phyloP scores from a whole-genome alignment of 177 flowering plant genomes.

The Vitis hybrid region DNA sequence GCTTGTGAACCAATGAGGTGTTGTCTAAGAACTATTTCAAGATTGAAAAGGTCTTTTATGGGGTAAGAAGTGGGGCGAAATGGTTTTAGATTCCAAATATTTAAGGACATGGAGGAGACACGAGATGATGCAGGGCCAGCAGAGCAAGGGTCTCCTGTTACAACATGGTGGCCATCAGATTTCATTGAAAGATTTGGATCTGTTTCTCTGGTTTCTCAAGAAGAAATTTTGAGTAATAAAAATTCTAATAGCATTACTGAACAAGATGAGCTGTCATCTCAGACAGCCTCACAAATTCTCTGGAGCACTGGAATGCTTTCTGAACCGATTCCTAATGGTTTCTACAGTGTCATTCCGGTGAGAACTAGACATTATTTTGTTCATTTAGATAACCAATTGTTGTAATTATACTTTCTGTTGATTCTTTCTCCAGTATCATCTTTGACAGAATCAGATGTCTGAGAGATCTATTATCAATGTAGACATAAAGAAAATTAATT shows the following conservation, averaged over 20 bases:
- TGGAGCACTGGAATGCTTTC: constrained; percentile 86
- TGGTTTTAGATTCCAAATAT: constrained; percentile 53
- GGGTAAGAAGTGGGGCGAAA: constrained; percentile 50
- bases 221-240: constrained; percentile 39
- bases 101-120: constrained; percentile 76
- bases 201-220: constrained; percentile 62
- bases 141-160: constrained; percentile 63
- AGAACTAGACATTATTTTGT: constrained; percentile 26
- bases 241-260: constrained; percentile 36
- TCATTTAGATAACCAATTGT: background rate
- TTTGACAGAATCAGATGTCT: background rate
- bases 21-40: constrained; percentile 19
- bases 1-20: constrained; percentile 18
- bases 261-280: constrained; percentile 51
- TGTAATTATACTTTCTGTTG: background rate
- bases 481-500: too few relatives aligned
- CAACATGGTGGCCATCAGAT: constrained; percentile 77
- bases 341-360: constrained; percentile 88
- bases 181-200: constrained; percentile 70
- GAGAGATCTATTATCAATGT: too few relatives aligned
- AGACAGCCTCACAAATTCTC: constrained; percentile 73
- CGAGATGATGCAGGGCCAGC: constrained; percentile 63
- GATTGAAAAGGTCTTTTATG: constrained; percentile 35
- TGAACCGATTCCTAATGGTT: constrained; percentile 89
- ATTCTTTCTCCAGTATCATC: background rate